phyloP scores from a whole-genome alignment of 2,329 filamentous ascomycete genomes.

The Gaeumannomyces sp. region DNA sequence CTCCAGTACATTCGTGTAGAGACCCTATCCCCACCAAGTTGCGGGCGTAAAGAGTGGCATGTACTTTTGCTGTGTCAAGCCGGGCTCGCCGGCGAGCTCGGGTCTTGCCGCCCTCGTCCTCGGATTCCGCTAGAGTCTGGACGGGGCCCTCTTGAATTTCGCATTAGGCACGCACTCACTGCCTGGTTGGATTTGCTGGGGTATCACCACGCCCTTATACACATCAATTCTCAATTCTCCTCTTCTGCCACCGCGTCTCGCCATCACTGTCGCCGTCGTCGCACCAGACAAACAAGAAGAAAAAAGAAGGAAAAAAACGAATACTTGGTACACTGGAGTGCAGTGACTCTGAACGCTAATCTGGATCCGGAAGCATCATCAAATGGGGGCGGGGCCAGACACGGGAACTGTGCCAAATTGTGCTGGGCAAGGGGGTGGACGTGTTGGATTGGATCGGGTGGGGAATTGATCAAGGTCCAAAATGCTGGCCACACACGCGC shows the following conservation, averaged over 20 bases:
- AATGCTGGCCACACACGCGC: background rate
- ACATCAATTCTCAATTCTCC: background rate
- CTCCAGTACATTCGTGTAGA: background rate
- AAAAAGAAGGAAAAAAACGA: background rate
- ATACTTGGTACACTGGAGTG: background rate
- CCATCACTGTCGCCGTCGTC: background rate
- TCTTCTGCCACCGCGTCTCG: background rate
- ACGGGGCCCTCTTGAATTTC: background rate
- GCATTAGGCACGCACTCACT: background rate
- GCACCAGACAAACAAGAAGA: background rate
- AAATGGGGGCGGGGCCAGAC: background rate
- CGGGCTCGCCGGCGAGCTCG: background rate
- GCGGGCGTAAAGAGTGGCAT: background rate
- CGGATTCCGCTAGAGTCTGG: background rate
- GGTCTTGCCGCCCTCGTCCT: background rate
- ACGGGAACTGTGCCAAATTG: background rate
- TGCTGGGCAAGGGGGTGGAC: background rate
- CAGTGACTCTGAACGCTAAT: background rate
- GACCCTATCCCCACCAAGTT: background rate
- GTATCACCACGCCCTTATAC: background rate
- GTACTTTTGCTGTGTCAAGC: background rate
- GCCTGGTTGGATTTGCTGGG: too few species aligned
- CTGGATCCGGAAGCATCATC: background rate
- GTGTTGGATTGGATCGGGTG: background rate
- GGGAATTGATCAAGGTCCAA: background rate